Conservation (phyloP, 352 stramenopile genomes). For the Blastocystis sp. region DNA sequence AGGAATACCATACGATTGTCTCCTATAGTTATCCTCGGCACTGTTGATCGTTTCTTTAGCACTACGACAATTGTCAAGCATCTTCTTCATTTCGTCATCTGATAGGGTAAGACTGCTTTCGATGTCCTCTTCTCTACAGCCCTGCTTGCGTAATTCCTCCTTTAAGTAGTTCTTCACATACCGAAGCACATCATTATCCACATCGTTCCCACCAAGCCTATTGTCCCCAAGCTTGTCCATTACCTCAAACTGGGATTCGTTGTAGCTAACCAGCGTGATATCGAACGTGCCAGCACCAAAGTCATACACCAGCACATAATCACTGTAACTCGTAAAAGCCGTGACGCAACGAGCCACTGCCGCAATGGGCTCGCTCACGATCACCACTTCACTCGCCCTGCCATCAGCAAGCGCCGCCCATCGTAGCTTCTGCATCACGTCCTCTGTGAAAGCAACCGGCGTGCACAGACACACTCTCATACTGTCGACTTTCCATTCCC, state of each 20-base stretch:
- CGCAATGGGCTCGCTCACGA: background rate
- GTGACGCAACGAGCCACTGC: background rate
- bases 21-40: background rate
- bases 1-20: background rate
- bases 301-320: conserved; percentile 79
- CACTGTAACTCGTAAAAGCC: background rate
- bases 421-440: background rate
- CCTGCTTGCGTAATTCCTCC: too few species aligned
- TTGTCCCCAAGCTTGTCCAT: conserved; percentile 84
- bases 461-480: background rate
- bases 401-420: background rate
- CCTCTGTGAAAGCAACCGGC: background rate
- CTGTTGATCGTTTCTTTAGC: background rate
- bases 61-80: background rate
- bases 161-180: too few species aligned
- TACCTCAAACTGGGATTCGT: conserved; percentile 76
- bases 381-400: too few species aligned
- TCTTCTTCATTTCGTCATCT: background rate
- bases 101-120: background rate
- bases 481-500: too few species aligned
- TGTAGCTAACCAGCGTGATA: conserved; percentile 75
- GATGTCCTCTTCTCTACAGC: too few species aligned
- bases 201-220: conserved; percentile 85
- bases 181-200: conserved; percentile 75
- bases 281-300: conserved; percentile 82